Percentiles rank a stretch among this genome's conserved stretches.
Conservation (phyloP, 805 yeast species). For the Schwanniomyces sp. region DNA sequence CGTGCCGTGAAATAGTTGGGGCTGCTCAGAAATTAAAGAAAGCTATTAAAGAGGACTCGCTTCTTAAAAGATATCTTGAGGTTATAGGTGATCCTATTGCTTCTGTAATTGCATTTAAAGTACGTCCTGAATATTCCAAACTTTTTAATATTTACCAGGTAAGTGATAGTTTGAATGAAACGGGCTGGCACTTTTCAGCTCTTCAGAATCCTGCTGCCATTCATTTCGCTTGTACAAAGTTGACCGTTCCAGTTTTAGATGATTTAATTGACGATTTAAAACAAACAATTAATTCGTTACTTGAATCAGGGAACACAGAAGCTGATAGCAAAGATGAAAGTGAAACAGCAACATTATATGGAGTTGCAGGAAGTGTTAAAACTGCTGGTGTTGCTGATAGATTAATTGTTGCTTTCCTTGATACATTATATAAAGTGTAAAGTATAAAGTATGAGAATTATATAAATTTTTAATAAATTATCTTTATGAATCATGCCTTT, state of each 20-base stretch:
- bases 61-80: slow-evolving; percentile 52
- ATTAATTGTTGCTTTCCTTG: slow-evolving; percentile 77
- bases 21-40: slow-evolving; percentile 60
- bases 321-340: slow-evolving; percentile 31
- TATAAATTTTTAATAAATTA: too few species aligned
- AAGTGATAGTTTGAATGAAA: slow-evolving; percentile 63
- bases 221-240: slow-evolving; percentile 83
- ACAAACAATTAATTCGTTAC: slow-evolving; percentile 32
- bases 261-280: slow-evolving; percentile 56
- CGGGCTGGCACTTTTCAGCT: slow-evolving; percentile 89
- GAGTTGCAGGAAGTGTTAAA: slow-evolving; percentile 89
- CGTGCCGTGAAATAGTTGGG: slow-evolving; percentile 64
- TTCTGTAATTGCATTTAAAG: slow-evolving; percentile 79
- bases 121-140: slow-evolving; percentile 26
- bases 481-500: background rate
- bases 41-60: slow-evolving; percentile 43
- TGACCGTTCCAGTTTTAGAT: slow-evolving; percentile 62
- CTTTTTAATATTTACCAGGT: slow-evolving; percentile 70
- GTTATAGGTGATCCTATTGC: slow-evolving; percentile 84
- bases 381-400: slow-evolving; percentile 83
- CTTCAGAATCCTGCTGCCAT: slow-evolving; percentile 89
- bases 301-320: slow-evolving; percentile 15
- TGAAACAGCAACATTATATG: slow-evolving; percentile 88
- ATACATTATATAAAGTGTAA: slow-evolving; percentile 64
- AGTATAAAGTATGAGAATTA: background rate